Evolutionary conservation across 768 basidiomycete genomes (phyloP), one percentile per base, ranked within the genome.

Genomic region (Phlebiopsis gigantea): DNA sequence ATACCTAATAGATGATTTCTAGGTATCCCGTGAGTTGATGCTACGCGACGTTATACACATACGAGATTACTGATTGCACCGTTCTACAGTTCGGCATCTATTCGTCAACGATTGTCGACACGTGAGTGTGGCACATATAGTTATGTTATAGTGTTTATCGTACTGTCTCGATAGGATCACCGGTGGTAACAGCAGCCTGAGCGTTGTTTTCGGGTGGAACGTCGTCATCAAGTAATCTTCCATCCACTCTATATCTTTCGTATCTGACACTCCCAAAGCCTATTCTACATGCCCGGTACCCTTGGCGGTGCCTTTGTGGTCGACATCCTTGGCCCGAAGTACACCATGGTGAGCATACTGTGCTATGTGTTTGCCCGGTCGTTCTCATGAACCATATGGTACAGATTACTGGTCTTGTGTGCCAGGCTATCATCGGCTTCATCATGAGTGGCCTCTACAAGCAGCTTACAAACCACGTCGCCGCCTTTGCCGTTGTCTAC

Each of bases 371-470:
- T 3, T 45, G 21, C 2, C n/a, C n/a, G 7, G n/a, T n/a, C 21
- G 10, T 12, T 21, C 22, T n/a, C 46, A 14, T 24, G 22, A 9
- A 21, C 56, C 24, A 52, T 25, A 42, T 46, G 22, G 42, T 1
- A 6, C 62, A 88, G 87, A 90, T 91, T 61, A 62, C 66, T 25
- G 89, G 90, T 45, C 77, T 91, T 9, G 41, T 90, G 25, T 62
- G 71, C 24, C 90, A 92, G 68, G 84, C 87, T 1, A 49, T 89
- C 60, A 74, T 90, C 47, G 90, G 95, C 5, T 97, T 97, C 72
- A 81, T 92, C 69, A 90, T 98, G 87, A 89, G 89, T 59, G 95
- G 91, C 1, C 73, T 83, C 19, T 97, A 95, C 71, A 64, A 59
- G 24, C 73, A 76, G 71, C 74, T 93, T 53, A 79, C 79, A 12